These are phyloP conservation scores for Erigeron canadensis DNA, from an alignment of 129 eudicot species.

Conservation along the genomic window DNA sequence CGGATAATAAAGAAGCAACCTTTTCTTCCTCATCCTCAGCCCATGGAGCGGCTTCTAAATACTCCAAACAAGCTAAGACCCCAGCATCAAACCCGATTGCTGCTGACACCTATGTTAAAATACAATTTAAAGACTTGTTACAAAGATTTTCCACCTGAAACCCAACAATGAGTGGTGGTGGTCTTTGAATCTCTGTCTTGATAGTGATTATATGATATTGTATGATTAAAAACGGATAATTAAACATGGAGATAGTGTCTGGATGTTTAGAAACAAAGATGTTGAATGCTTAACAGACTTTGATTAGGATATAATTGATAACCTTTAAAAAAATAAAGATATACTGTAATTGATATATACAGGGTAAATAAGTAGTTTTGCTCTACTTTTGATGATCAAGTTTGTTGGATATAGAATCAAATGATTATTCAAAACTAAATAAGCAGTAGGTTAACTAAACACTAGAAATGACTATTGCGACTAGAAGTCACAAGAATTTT, in stretches of 20 bases:
- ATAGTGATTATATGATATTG: not conserved
- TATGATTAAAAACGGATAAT: not conserved
- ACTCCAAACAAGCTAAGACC: conserved; percentile 87
- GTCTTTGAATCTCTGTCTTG: not conserved
- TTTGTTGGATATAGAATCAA: not conserved
- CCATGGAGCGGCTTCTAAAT: conserved; percentile 99
- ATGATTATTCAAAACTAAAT: not conserved
- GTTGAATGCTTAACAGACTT: too few relatives aligned
- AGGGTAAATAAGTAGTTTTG: not conserved
- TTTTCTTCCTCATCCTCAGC: conserved; percentile 93
- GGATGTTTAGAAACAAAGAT: too few relatives aligned
- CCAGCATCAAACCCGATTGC: conserved; percentile 97
- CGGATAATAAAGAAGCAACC: conserved; percentile 75
- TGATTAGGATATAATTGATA: too few relatives aligned
- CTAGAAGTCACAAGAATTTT: not conserved
- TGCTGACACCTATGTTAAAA: conserved; percentile 56
- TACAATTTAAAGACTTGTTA: conserved; percentile 8
- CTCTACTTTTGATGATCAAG: not conserved
- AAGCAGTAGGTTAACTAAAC: not conserved
- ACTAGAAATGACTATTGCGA: not conserved
- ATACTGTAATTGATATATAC: too few relatives aligned
- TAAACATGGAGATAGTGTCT: too few relatives aligned
- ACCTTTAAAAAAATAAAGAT: too few relatives aligned
- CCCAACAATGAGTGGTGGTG: not conserved
- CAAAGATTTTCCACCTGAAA: not conserved